Evolutionary conservation across 768 basidiomycete species (phyloP).

Genomic region (Boletellus ananas): DNA sequence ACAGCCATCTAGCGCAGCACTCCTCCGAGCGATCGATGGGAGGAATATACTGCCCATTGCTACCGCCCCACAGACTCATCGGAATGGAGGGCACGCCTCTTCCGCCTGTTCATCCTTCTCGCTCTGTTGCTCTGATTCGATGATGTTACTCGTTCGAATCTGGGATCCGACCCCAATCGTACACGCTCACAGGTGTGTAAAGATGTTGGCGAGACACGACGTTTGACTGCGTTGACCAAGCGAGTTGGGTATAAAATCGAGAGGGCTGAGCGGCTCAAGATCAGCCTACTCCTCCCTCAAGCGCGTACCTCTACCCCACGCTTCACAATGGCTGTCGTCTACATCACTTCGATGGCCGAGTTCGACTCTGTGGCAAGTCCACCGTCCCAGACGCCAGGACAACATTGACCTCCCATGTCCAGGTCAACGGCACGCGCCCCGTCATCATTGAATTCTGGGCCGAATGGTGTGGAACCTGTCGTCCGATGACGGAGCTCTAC

Average conservation of each 20-base stretch:
- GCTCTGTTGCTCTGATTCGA: constrained; percentile 14
- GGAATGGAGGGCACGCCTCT: constrained; percentile 30
- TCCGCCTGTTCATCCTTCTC: constrained; percentile 26
- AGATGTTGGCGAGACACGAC: constrained; percentile 15
- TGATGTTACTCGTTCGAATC: constrained; percentile 18
- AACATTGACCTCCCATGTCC: constrained; percentile 2
- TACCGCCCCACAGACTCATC: constrained; percentile 22
- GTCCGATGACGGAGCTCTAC: constrained; percentile 17
- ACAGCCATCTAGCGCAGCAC: constrained; percentile 7
- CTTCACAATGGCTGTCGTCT: constrained; percentile 21
- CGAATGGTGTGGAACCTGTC: constrained; percentile 29
- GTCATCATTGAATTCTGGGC: constrained; percentile 32
- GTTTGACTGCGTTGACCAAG: constrained; percentile 9
- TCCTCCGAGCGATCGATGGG: constrained; percentile 15
- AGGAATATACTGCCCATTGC: constrained; percentile 19
- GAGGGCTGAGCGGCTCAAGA: constrained; percentile 6
- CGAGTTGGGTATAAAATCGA: constrained; percentile 28
- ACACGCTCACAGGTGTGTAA: constrained; percentile 4
- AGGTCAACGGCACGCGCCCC: constrained; percentile 22
- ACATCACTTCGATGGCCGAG: constrained; percentile 25
- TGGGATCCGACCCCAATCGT: constrained; percentile 18
- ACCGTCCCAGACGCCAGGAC: not conserved
- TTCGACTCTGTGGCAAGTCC: constrained; percentile 22
- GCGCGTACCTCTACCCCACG: constrained; percentile 9
- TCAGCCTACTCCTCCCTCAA: constrained; percentile 13